Conservation (phyloP, 306 rosid genomes). For the Gleditsia sinensis region DNA sequence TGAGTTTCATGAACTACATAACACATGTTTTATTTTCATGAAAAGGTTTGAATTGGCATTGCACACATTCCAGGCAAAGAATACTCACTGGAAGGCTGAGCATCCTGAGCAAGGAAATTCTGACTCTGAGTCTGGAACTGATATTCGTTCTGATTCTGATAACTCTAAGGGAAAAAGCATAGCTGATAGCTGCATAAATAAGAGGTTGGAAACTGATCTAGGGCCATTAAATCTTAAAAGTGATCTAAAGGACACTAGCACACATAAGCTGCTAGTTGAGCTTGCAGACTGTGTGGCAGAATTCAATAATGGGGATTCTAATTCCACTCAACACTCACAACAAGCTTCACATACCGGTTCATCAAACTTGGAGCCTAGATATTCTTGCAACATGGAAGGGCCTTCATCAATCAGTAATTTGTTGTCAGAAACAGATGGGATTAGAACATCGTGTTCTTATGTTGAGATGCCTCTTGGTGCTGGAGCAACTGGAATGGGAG, state of each 20-base stretch:
- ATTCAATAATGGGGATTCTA: slow-evolving; percentile 51
- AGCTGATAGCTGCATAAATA: slow-evolving; percentile 45
- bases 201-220: slow-evolving; percentile 67
- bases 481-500: slow-evolving; percentile 58
- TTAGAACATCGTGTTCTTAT: slow-evolving; percentile 58
- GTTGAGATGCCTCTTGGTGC: slow-evolving; percentile 60
- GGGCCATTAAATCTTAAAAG: slow-evolving; percentile 59
- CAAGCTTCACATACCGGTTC: slow-evolving; percentile 52
- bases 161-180: slow-evolving; percentile 53
- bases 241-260: slow-evolving; percentile 52
- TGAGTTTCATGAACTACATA: slow-evolving; percentile 32
- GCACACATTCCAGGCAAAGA: slow-evolving; percentile 69
- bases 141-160: slow-evolving; percentile 56
- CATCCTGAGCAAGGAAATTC: slow-evolving; percentile 66
- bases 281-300: slow-evolving; percentile 50
- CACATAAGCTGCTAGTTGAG: slow-evolving; percentile 60
- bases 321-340: slow-evolving; percentile 59
- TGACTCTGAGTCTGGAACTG: slow-evolving; percentile 58
- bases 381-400: slow-evolving; percentile 65
- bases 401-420: slow-evolving; percentile 62
- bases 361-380: slow-evolving; percentile 60
- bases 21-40: slow-evolving; percentile 26
- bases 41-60: slow-evolving; percentile 89
- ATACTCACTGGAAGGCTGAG: slow-evolving; percentile 67
- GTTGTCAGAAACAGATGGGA: slow-evolving; percentile 50